Base-by-base conservation (phyloP, 2,329 filamentous ascomycete species). In the Sarocladium strictum region DNA sequence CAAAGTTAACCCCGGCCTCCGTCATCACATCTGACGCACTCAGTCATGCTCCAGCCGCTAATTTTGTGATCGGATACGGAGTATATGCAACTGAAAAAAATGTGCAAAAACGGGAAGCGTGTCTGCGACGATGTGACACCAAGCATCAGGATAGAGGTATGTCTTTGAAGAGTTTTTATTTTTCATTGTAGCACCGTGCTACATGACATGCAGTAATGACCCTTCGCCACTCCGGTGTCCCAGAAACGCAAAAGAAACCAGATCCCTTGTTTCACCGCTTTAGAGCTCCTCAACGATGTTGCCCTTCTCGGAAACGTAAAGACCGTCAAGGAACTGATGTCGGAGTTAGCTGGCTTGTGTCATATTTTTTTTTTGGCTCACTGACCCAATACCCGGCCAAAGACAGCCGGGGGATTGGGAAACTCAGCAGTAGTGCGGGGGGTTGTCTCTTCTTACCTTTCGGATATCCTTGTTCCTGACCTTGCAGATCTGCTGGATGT, bases 401-500 rank as follows among this genome's bases (percentile, higher is more conserved):
- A n/a, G n/a, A n/a, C n/a, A n/a, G n/a, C n/a, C n/a, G n/a, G n/a
- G n/a, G n/a, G n/a, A n/a, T n/a, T n/a, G n/a, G n/a, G n/a, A n/a
- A n/a, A n/a, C n/a, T n/a, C n/a, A n/a, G n/a, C n/a, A n/a, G n/a
- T n/a, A n/a, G n/a, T n/a, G n/a, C n/a, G n/a, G n/a, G n/a, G n/a
- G n/a, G n/a, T n/a, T n/a, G n/a, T 19, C 10, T 19, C 41, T 33
- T 33, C 77, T 65, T 72, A 91, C 88, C 89, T 97, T 97, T 82
- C 95, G 91, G 83, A 99, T 99, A 96, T 99, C 94, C 91, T 99
- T 99, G 90, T 99, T 99, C 77, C 91, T 87, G 78, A 99, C 94
- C 80, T 86, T 86, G 91, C 94, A 99, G 79, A 94, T 92, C 80
- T 99, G 94, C 84, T 99, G 94, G 76, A 99, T 97, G 76, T 99